These are phyloP conservation scores for Solanum pimpinellifolium DNA, from an alignment of 257 asterid genomes.

Conservation along the genomic window DNA sequence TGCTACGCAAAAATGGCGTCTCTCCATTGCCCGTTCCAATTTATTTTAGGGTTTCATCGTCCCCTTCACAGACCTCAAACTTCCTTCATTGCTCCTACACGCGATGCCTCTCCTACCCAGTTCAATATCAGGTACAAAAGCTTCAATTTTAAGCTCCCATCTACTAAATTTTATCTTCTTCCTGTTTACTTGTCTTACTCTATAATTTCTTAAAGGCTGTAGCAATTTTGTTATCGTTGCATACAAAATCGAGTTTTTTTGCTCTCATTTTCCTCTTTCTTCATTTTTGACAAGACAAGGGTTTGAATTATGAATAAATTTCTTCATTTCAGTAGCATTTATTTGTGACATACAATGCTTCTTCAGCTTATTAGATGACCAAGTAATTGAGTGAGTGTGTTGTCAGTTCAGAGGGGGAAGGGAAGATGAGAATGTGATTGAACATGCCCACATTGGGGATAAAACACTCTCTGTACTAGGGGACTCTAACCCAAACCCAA, in stretches of 20 bases:
- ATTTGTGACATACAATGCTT: background rate
- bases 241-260: background rate
- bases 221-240: background rate
- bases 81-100: background rate
- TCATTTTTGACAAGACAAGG: background rate
- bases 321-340: background rate
- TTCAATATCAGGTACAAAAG: slow-evolving; percentile 3
- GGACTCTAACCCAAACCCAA: no score
- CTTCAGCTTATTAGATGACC: background rate
- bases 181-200: background rate
- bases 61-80: background rate
- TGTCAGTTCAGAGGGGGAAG: background rate
- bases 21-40: background rate
- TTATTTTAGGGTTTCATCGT: slow-evolving; percentile 1
- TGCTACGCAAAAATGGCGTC: background rate
- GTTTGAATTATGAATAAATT: background rate
- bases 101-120: background rate
- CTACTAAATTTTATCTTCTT: background rate
- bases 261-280: background rate
- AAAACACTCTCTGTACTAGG: no score
- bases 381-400: background rate
- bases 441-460: background rate
- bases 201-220: background rate
- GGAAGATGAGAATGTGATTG: background rate
- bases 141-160: background rate